A percentile compares a stretch with the other conserved stretches of the same genome.
Conservation (phyloP, 140 eudicot genomes). For the Flaveria floridana region DNA sequence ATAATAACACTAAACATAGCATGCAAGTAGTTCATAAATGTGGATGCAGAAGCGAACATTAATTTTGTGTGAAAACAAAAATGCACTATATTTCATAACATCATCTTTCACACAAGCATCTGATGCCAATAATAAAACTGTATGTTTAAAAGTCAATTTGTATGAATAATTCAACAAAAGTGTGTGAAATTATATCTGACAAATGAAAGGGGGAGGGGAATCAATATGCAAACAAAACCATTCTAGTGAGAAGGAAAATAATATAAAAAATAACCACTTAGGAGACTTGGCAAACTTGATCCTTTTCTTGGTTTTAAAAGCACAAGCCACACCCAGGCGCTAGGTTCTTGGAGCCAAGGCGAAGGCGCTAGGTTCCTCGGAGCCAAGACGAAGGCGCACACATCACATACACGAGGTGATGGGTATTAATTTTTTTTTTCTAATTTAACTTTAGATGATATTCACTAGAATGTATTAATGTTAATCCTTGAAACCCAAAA, state of each 20-base stretch:
- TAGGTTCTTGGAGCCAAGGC: background rate
- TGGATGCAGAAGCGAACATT: too few relatives aligned
- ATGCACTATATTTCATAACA: too few relatives aligned
- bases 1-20: background rate
- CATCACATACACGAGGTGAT: too few relatives aligned
- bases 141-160: too few relatives aligned
- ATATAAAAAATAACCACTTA: background rate
- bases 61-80: too few relatives aligned
- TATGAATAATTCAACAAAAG: conserved; percentile 18
- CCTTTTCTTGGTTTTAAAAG: background rate
- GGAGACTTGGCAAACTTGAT: conserved; percentile 1
- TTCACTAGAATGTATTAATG: background rate
- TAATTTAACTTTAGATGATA: background rate
- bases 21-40: too few relatives aligned
- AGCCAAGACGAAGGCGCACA: background rate
- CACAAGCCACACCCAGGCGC: background rate
- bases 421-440: background rate
- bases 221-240: background rate
- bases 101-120: too few relatives aligned
- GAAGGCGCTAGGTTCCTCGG: background rate
- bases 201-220: background rate
- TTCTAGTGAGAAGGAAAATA: background rate
- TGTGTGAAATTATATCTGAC: background rate
- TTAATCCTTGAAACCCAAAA: background rate
- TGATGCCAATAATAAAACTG: too few relatives aligned